Evolutionary conservation across 306 rosid species (phyloP), one percentile per base, ranked within the genome.

Genomic region (Malus fusca): DNA sequence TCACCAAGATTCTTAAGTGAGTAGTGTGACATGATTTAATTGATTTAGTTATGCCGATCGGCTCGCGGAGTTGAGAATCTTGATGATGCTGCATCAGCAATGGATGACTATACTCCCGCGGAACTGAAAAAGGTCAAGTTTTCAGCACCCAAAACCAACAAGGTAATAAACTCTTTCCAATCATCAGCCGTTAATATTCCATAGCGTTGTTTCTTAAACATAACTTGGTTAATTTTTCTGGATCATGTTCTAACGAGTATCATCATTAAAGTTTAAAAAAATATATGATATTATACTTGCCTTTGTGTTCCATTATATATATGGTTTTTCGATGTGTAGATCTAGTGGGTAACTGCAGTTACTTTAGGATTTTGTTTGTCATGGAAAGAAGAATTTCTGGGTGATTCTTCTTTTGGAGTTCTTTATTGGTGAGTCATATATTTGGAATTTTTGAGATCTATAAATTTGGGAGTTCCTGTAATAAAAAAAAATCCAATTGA

Each of bases 11-110:
- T 93, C 98, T 91, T 96, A 90, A 81, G 65, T 55, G 62, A 56
- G 43, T 44, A 4, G 53, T 11, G 56, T 17, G 31, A 66, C 72
- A 52, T 25, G 30, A 42, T 9, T 9, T 6, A 10, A 40, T 13
- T 4, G n/a, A 48, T n/a, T 43, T 43, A 22, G 26, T n/a, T 25
- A 23, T 69, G 33, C 25, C 11, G 4, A n/a, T 44, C 22, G 30
- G 28, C 59, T 25, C 4, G 33, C 40, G 37, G 73, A 26, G 75
- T 56, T 93, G 98, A 86, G 98, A 93, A 93, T 93, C 98, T 91
- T 93, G 98, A 93, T 93, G 98, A 93, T 93, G 98, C 98, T 93
- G 98, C 98, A 93, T 91, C 96, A 84, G 97, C 98, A 68, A 90
- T 88, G 78, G 66, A 89, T 81, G 93, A 77, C 88, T 91, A 48